Base-by-base conservation (phyloP, 2,329 filamentous ascomycete species). In the Neobulgaria alba region DNA sequence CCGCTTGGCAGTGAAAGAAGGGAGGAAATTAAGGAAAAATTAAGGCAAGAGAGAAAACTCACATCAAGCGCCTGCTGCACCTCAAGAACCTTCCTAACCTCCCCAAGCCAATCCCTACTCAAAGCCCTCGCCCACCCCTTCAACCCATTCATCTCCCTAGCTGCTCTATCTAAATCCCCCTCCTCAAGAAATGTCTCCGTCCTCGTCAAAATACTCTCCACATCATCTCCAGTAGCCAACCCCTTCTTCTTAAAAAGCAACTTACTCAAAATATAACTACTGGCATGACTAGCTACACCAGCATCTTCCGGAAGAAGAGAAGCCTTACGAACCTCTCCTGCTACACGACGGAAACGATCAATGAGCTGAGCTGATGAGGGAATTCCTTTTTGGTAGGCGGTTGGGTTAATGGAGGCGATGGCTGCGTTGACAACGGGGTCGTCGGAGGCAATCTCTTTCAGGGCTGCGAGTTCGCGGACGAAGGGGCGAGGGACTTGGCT, bases 51-150 rank as follows among this genome's bases (percentile, higher is more conserved):
- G 33, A 10, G n/a, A 36, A 15, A 26, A 75, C 81, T 79, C 65
- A 95, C 92, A 65, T 98, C 92, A 57, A 98, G 72, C 57, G 92
- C 92, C 68, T 98, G 92, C 66, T 85, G 82, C 50, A 96, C 92
- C 68, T 98, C 92, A 57, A 98, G 70, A 50, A 94, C 86, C 67
- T 88, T 84, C 61, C 92, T 79, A 48, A 88, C 85, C 71, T 98
- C 92, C 38, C 73, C 75, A 53, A 98, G 66, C 92, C 92, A 98
- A 64, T 98, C 92, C 58, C 84, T 80, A 65, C 86, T 93, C 59
- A 98, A 67, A 30, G 89, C 90, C 73, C 92, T 95, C 35, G 90
- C 89, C 92, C 92, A 98, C 18, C 92, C 92, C 47, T 82, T 75
- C 34, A 98, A 71, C 2, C 80, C 77, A 61, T 96, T 98, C 82